These are phyloP conservation scores for Eucalyptus marginata DNA, from an alignment of 345 rosid genomes.

Conservation along the genomic window DNA sequence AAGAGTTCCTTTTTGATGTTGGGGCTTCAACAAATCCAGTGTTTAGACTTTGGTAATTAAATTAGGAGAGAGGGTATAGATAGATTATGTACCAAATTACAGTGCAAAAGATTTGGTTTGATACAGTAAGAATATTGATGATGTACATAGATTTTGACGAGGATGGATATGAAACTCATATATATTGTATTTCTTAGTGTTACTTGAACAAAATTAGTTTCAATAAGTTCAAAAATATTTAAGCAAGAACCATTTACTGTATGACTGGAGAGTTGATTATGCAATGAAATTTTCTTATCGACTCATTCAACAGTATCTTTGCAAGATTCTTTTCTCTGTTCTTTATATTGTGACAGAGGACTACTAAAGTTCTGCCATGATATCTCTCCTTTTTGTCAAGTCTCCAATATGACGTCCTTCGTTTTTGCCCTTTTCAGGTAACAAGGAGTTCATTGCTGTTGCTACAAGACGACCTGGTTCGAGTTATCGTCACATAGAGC, in stretches of 20 bases:
- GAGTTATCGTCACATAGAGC: slow-evolving; percentile 68
- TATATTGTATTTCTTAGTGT: background rate
- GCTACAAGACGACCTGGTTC: slow-evolving; percentile 60
- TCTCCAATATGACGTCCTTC: background rate
- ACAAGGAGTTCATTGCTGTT: slow-evolving; percentile 59
- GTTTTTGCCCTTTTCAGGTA: background rate
- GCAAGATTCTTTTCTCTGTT: background rate
- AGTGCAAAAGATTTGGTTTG: background rate
- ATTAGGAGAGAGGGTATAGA: background rate
- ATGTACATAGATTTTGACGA: background rate
- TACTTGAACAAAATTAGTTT: background rate
- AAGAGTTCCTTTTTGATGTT: background rate
- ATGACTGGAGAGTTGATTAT: background rate
- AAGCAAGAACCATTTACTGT: background rate
- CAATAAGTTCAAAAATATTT: background rate
- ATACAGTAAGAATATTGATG: background rate
- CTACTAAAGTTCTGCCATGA: background rate
- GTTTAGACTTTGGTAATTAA: background rate
- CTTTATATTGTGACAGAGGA: background rate
- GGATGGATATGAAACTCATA: background rate
- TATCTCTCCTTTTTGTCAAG: background rate
- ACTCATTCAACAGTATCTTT: background rate
- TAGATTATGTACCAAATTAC: background rate
- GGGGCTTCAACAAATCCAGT: background rate
- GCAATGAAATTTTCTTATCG: background rate